phyloP scores from a whole-genome alignment of 352 stramenopile species.

The Pythium angustatum region DNA sequence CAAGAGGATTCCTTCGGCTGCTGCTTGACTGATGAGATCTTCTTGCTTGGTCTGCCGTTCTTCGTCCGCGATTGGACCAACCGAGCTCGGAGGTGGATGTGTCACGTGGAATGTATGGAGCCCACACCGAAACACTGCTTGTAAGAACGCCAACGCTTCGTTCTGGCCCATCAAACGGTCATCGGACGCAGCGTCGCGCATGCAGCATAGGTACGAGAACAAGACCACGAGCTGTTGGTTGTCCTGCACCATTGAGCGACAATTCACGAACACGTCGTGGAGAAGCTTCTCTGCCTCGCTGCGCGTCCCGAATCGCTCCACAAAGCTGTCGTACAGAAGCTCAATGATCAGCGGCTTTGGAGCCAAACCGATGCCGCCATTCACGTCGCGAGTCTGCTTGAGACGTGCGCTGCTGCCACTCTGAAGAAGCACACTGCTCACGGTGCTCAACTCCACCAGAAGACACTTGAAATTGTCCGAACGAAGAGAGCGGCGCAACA shows the following conservation, averaged over 20 bases:
- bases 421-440: constrained; percentile 37
- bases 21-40: constrained; percentile 44
- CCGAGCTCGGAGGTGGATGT: constrained; percentile 28
- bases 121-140: constrained; percentile 56
- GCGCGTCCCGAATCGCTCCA: constrained; percentile 65
- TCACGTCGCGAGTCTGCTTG: constrained; percentile 24
- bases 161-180: constrained; percentile 70
- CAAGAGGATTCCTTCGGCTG: constrained; percentile 47
- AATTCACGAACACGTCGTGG: constrained; percentile 83
- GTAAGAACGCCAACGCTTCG: constrained; percentile 62
- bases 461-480: constrained; percentile 32
- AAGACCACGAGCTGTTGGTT: constrained; percentile 44
- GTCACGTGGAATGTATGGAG: constrained; percentile 58
- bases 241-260: constrained; percentile 41
- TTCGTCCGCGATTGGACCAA: not conserved
- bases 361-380: constrained; percentile 58
- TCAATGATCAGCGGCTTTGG: constrained; percentile 69
- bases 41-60: not conserved
- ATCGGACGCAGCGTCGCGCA: constrained; percentile 58
- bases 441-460: constrained; percentile 46
- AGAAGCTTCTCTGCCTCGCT: constrained; percentile 79
- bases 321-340: constrained; percentile 76
- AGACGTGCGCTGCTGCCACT: not conserved
- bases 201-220: constrained; percentile 73
- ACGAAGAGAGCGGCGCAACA: constrained; percentile 50